Percentiles rank a stretch among this genome's conserved stretches.
Evolutionary conservation across 1,284 basidiomycete genomes (phyloP).

Genomic region (Cryptococcus hybrid): DNA sequence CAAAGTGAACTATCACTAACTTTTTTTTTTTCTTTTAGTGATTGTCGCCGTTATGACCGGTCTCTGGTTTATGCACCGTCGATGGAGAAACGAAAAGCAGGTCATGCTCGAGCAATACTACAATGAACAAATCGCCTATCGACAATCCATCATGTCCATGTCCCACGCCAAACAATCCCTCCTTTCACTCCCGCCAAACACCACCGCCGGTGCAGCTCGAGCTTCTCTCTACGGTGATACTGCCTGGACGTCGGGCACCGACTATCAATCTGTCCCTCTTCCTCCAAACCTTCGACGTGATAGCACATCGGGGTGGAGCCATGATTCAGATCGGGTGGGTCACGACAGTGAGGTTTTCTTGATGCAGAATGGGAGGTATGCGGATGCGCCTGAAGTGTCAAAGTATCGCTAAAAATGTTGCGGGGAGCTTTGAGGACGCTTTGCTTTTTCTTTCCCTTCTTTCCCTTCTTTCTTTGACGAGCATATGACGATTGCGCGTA

Average conservation of each 20-base stretch:
- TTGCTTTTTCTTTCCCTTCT: too few relatives aligned
- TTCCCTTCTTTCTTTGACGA: too few relatives aligned
- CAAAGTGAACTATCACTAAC: too few relatives aligned
- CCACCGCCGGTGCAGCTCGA: constrained; percentile 24
- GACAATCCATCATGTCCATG: constrained; percentile 51
- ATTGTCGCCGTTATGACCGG: constrained; percentile 66
- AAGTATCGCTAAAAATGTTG: not conserved
- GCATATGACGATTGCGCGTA: too few relatives aligned
- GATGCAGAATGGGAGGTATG: constrained; percentile 9
- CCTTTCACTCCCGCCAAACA: constrained; percentile 33
- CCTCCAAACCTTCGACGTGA: constrained; percentile 42
- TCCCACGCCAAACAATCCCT: constrained; percentile 47
- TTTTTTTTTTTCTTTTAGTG: constrained; percentile 50
- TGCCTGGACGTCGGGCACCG: constrained; percentile 19
- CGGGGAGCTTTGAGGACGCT: too few relatives aligned
- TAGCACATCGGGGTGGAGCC: constrained; percentile 17
- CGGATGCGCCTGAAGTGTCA: constrained; percentile 7
- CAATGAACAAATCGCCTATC: constrained; percentile 66
- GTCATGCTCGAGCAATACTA: constrained; percentile 81
- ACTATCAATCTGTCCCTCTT: constrained; percentile 15
- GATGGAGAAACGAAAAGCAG: constrained; percentile 68
- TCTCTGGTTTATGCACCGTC: constrained; percentile 68
- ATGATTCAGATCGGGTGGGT: not conserved
- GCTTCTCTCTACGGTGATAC: constrained; percentile 22
- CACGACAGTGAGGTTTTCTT: constrained; percentile 25